phyloP scores from a whole-genome alignment of 768 basidiomycete species.

The Clitopilus hobsonii region DNA sequence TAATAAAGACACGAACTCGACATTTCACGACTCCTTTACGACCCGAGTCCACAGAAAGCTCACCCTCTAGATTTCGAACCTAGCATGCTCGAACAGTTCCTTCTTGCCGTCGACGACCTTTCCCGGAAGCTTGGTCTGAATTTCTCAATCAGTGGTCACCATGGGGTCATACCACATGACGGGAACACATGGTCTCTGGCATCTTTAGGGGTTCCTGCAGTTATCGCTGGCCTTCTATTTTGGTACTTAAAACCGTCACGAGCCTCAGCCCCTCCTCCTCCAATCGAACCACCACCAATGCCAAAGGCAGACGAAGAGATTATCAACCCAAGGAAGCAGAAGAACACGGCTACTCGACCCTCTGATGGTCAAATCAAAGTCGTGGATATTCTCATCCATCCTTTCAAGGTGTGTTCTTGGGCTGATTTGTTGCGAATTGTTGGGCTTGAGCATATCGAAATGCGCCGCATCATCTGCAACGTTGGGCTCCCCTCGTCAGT shows the following conservation, averaged over 20 bases:
- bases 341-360: constrained; percentile 7
- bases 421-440: no score
- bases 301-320: not conserved
- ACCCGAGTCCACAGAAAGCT: no score
- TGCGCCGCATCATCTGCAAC: no score
- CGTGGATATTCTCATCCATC: constrained; percentile 58
- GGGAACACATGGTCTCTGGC: constrained; percentile 1
- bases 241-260: not conserved
- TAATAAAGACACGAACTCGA: not conserved
- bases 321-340: no score
- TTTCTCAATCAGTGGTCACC: not conserved
- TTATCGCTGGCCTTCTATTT: not conserved
- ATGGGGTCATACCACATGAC: not conserved
- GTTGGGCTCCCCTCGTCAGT: not conserved
- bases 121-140: not conserved
- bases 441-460: no score
- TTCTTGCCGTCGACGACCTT: not conserved
- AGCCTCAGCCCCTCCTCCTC: no score
- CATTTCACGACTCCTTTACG: not conserved
- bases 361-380: constrained; percentile 34
- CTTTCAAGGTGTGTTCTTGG: constrained; percentile 63
- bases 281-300: no score
- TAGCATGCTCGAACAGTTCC: not conserved
- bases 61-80: no score
- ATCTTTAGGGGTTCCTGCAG: not conserved